Conservation (phyloP, 768 basidiomycete genomes). For the Neoboletus subvelutipes region DNA sequence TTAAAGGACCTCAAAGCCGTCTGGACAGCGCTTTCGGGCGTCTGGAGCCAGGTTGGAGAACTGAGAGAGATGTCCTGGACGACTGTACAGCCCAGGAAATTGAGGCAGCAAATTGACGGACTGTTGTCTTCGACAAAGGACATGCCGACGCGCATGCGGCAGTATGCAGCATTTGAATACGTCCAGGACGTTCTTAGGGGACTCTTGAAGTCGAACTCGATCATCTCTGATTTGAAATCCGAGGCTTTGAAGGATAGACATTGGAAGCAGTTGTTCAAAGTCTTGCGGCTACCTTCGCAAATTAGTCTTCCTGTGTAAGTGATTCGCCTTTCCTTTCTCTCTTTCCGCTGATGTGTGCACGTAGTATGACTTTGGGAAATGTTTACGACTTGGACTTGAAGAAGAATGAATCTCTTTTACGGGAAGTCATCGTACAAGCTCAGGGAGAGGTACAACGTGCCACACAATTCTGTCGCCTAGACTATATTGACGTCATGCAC, state of each 20-base stretch:
- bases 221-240: slow-evolving; percentile 94
- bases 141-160: slow-evolving; percentile 98
- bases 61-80: slow-evolving; percentile 88
- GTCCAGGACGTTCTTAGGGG: slow-evolving; percentile 89
- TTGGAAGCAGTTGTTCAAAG: slow-evolving; percentile 97
- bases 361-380: slow-evolving; percentile 90
- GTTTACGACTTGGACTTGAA: slow-evolving; percentile 97
- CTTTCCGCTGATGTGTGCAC: slow-evolving; percentile 5
- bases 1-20: slow-evolving; percentile 95
- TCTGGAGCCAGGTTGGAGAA: slow-evolving; percentile 92
- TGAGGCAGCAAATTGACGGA: slow-evolving; percentile 92
- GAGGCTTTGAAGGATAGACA: slow-evolving; percentile 97
- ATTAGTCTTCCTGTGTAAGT: slow-evolving; percentile 74
- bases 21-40: slow-evolving; percentile 97
- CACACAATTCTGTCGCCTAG: background rate
- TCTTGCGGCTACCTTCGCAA: slow-evolving; percentile 68
- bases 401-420: slow-evolving; percentile 86
- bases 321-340: slow-evolving; percentile 9
- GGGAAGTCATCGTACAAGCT: slow-evolving; percentile 94
- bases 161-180: slow-evolving; percentile 98
- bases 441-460: slow-evolving; percentile 78
- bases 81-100: slow-evolving; percentile 89
- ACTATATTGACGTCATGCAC: slow-evolving; percentile 20
- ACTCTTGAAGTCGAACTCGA: slow-evolving; percentile 83
- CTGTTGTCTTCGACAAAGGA: slow-evolving; percentile 92